phyloP scores from a whole-genome alignment of 208 protist genomes.

The Trypanosomatidae sp. region DNA sequence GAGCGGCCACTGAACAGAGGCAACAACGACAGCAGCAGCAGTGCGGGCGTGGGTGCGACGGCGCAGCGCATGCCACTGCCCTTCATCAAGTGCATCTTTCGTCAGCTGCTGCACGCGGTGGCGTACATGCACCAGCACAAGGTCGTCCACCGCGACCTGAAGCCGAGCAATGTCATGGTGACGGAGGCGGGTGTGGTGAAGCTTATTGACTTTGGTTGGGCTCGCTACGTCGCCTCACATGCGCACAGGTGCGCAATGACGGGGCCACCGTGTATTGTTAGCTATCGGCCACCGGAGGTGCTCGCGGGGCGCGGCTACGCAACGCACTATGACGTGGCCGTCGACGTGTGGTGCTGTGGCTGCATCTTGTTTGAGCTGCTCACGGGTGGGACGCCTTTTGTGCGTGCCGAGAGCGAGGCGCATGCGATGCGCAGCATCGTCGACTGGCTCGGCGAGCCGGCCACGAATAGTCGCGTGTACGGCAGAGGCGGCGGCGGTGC shows the following conservation, averaged over 20 bases:
- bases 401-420: slow-evolving; percentile 28
- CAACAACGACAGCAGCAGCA: background rate
- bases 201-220: slow-evolving; percentile 87
- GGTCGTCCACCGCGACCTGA: slow-evolving; percentile 81
- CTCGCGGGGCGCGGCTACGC: slow-evolving; percentile 26
- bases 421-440: slow-evolving; percentile 46
- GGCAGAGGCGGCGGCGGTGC: too few species aligned
- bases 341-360: slow-evolving; percentile 93
- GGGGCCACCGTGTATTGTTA: slow-evolving; percentile 48
- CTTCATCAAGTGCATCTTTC: slow-evolving; percentile 69
- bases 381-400: slow-evolving; percentile 90
- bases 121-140: slow-evolving; percentile 66
- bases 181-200: slow-evolving; percentile 52
- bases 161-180: slow-evolving; percentile 85
- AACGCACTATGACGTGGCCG: slow-evolving; percentile 76
- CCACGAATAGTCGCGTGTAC: too few species aligned
- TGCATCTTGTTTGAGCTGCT: slow-evolving; percentile 98
- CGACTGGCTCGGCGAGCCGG: slow-evolving; percentile 77
- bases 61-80: slow-evolving; percentile 48
- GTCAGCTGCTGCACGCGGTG: slow-evolving; percentile 59
- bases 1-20: slow-evolving; percentile 1
- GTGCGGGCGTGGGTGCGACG: slow-evolving; percentile 1
- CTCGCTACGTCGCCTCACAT: slow-evolving; percentile 15
- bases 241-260: slow-evolving; percentile 31
- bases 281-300: slow-evolving; percentile 71